Percentiles rank a stretch among this genome's conserved stretches.
phyloP scores from a whole-genome alignment of 192 early-diverging fungal species.

The Phlyctochytrium bullatum region DNA sequence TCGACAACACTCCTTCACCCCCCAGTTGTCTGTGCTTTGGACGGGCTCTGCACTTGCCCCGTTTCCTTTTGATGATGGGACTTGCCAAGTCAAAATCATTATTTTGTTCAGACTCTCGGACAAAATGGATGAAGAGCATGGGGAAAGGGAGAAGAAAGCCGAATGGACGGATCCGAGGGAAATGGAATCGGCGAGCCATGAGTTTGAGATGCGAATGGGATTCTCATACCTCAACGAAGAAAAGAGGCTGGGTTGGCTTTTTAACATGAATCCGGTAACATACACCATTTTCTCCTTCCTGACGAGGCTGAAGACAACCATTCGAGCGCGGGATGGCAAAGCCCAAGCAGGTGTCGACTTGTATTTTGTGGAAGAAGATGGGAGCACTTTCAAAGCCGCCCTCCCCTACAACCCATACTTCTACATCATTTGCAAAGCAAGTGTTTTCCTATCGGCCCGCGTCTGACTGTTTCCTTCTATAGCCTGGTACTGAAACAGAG shows the following conservation, averaged over 20 bases:
- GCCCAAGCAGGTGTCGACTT: constrained; percentile 82
- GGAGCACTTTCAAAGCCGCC: constrained; percentile 85
- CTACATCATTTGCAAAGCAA: constrained; percentile 77
- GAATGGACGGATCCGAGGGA: no score
- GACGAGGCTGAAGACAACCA: constrained; percentile 22
- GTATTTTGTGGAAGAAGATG: constrained; percentile 91
- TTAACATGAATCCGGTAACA: constrained; percentile 88
- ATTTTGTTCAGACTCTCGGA: background rate
- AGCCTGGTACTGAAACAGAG: constrained; percentile 71
- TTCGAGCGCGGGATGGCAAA: constrained; percentile 32
- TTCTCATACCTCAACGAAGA: constrained; percentile 33
- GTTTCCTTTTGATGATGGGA: no score
- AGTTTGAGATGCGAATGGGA: constrained; percentile 9
- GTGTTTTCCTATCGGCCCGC: background rate
- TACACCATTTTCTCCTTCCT: constrained; percentile 6
- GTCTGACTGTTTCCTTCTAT: constrained; percentile 8
- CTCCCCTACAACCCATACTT: constrained; percentile 88
- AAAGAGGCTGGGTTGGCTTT: constrained; percentile 77
- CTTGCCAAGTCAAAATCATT: no score
- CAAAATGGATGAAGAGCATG: background rate
- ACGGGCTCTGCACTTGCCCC: no score
- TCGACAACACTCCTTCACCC: no score
- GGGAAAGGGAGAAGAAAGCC: background rate
- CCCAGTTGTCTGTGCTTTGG: no score
- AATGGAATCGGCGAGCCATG: background rate